A percentile compares a stretch with the other conserved stretches of the same genome.
Conservation (phyloP, 495 filamentous ascomycete genomes). For the Xylaria bambusicola region DNA sequence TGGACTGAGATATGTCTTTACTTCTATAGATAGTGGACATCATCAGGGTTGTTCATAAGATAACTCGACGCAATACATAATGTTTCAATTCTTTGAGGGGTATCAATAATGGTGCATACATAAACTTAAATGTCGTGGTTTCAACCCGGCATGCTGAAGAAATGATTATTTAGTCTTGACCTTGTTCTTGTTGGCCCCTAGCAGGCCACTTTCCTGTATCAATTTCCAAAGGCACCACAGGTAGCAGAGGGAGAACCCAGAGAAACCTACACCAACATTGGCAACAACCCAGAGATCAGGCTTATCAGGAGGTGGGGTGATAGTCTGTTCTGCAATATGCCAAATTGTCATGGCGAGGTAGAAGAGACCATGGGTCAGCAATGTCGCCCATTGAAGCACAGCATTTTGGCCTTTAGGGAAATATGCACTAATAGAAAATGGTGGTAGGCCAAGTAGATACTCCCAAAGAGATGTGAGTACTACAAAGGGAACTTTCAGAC, state of each 20-base stretch:
- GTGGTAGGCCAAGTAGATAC: conserved; percentile 84
- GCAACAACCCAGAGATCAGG: conserved; percentile 93
- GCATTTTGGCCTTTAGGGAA: conserved; percentile 47
- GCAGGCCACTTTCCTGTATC: conserved; percentile 57
- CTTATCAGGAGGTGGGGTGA: conserved; percentile 68
- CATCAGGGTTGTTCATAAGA: too few species aligned
- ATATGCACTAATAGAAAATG: conserved; percentile 70
- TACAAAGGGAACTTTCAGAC: conserved; percentile 78
- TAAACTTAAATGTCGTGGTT: background rate
- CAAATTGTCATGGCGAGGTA: conserved; percentile 76
- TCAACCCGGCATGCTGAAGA: background rate
- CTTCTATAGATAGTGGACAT: too few species aligned
- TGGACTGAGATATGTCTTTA: too few species aligned
- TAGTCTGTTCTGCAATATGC: conserved; percentile 72
- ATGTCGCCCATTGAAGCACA: conserved; percentile 55
- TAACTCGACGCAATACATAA: background rate
- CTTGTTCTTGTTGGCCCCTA: conserved; percentile 34
- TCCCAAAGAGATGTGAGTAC: conserved; percentile 85
- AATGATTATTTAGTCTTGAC: conserved; percentile 11
- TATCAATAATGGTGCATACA: conserved; percentile 20
- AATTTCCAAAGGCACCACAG: conserved; percentile 83
- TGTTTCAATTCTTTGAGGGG: conserved; percentile 9
- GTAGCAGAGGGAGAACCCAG: conserved; percentile 83
- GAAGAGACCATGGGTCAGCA: conserved; percentile 69
- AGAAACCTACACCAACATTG: conserved; percentile 83